Conservation (phyloP, 2,329 filamentous ascomycete genomes). For the Sphaerulina vaccinii region DNA sequence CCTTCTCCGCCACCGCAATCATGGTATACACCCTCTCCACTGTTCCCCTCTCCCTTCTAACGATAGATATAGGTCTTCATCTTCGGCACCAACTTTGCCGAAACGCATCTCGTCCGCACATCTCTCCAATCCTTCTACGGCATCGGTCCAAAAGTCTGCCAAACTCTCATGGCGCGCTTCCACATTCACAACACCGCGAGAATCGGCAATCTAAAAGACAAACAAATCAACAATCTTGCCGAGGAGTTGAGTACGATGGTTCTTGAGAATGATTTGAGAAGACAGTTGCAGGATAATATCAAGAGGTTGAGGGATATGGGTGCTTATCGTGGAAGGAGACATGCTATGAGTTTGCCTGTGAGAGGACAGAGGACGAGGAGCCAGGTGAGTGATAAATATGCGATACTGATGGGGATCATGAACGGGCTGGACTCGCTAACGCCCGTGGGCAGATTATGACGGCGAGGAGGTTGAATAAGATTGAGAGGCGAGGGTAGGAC, state of each 20-base stretch:
- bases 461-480: constrained; percentile 58
- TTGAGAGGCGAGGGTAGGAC: constrained; percentile 50
- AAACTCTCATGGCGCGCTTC: constrained; percentile 80
- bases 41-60: too few relatives aligned
- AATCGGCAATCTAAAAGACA: constrained; percentile 70
- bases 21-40: constrained; percentile 15
- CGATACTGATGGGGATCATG: neutral
- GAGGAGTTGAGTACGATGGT: constrained; percentile 87
- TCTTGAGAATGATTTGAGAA: constrained; percentile 83
- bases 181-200: constrained; percentile 81
- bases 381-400: constrained; percentile 58
- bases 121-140: constrained; percentile 84
- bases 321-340: constrained; percentile 80
- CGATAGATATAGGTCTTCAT: constrained; percentile 61
- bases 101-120: constrained; percentile 68
- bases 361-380: constrained; percentile 84
- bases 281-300: constrained; percentile 81
- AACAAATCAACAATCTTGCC: constrained; percentile 77
- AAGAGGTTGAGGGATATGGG: constrained; percentile 84
- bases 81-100: constrained; percentile 80
- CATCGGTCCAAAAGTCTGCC: constrained; percentile 68
- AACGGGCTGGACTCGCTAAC: constrained; percentile 4
- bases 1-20: neutral
- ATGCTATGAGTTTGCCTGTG: constrained; percentile 90
- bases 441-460: constrained; percentile 54